Evolutionary conservation across 129 eudicot species (phyloP).

Genomic region (Tagetes patula): DNA sequence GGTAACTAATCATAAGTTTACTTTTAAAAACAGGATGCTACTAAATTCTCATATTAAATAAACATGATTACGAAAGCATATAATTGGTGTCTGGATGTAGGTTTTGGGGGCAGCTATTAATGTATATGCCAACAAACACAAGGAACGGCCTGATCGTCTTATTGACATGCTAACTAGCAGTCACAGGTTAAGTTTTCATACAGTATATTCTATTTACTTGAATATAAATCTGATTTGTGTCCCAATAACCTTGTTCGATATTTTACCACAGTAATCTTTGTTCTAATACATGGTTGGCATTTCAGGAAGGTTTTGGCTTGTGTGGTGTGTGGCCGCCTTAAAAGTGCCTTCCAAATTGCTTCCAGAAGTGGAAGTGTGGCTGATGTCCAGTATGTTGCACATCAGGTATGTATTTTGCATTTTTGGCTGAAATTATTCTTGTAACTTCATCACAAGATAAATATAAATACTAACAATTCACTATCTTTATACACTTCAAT

Average conservation of each 20-base stretch:
- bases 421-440: neutral
- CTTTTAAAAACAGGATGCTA: neutral
- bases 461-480: neutral
- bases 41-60: slow-evolving; percentile 5
- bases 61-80: neutral
- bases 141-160: slow-evolving; percentile 99
- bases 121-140: slow-evolving; percentile 97
- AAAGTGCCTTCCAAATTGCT: slow-evolving; percentile 98
- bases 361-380: slow-evolving; percentile 98
- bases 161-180: slow-evolving; percentile 97
- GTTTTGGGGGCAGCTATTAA: slow-evolving; percentile 98
- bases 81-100: slow-evolving; percentile 39
- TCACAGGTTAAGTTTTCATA: slow-evolving; percentile 62
- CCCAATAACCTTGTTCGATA: neutral
- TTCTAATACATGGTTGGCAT: slow-evolving; percentile 21
- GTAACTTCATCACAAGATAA: neutral
- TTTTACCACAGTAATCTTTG: neutral
- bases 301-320: slow-evolving; percentile 99
- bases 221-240: neutral
- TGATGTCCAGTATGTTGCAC: slow-evolving; percentile 99
- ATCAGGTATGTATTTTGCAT: slow-evolving; percentile 57
- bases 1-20: slow-evolving; percentile 36
- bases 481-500: neutral
- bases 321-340: slow-evolving; percentile 98
- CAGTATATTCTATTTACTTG: neutral